Conservation (phyloP, 768 basidiomycete genomes). For the Pisolithus orientalis region DNA sequence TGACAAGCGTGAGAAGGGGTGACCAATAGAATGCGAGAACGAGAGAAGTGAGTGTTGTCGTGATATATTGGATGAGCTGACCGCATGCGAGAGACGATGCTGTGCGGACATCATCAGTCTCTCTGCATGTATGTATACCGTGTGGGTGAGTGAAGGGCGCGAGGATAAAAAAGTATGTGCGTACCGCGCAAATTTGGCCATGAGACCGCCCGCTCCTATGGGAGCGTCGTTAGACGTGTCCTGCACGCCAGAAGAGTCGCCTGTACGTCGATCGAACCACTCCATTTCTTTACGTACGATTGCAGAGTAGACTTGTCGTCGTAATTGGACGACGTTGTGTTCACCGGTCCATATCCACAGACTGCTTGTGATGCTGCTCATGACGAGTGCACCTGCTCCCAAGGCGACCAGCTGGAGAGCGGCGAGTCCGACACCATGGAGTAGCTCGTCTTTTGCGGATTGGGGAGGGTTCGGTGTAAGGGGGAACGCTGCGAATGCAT, state of each 20-base stretch:
- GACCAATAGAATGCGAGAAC: conserved; percentile 77
- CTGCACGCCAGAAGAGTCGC: conserved; percentile 35
- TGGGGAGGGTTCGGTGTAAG: conserved; percentile 33
- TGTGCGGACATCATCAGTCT: conserved; percentile 89
- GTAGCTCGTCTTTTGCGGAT: conserved; percentile 42
- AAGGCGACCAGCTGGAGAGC: conserved; percentile 64
- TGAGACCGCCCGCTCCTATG: conserved; percentile 81
- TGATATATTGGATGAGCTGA: conserved; percentile 71
- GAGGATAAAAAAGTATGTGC: neutral
- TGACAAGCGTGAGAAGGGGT: conserved; percentile 82
- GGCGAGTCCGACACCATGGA: conserved; percentile 51
- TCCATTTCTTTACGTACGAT: conserved; percentile 68
- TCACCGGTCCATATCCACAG: conserved; percentile 91
- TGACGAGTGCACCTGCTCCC: conserved; percentile 55
- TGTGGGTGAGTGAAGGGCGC: neutral
- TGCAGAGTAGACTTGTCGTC: conserved; percentile 61
- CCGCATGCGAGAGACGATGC: conserved; percentile 80
- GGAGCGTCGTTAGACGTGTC: conserved; percentile 38
- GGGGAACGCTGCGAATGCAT: conserved; percentile 60
- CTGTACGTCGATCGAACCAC: conserved; percentile 89
- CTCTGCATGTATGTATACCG: conserved; percentile 41
- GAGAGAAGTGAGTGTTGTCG: conserved; percentile 73
- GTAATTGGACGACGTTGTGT: conserved; percentile 60
- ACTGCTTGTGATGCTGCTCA: conserved; percentile 69
- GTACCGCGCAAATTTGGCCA: conserved; percentile 88